A percentile compares a stretch with the other conserved stretches of the same genome.
Conservation (phyloP, 2,329 filamentous ascomycete genomes). For the Fusarium phyllophilum region DNA sequence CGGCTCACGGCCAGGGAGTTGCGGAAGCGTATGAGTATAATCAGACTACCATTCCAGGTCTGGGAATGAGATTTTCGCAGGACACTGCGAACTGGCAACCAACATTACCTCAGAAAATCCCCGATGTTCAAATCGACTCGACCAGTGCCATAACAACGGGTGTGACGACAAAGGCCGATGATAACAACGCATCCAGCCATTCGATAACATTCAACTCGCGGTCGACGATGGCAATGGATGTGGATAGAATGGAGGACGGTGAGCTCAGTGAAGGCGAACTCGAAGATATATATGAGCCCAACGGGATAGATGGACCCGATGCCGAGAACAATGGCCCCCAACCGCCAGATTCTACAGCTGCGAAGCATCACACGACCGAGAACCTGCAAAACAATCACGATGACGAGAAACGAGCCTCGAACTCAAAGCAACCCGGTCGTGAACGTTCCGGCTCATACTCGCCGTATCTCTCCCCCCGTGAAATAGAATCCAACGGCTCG, state of each 20-base stretch:
- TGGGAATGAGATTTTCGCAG: conserved; percentile 45
- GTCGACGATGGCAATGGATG: conserved; percentile 2
- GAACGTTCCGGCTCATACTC: conserved; percentile 65
- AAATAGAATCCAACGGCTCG: conserved; percentile 49
- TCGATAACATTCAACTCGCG: conserved; percentile 4
- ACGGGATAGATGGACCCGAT: conserved; percentile 14
- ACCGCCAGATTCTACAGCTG: background rate
- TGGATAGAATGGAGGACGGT: conserved; percentile 69
- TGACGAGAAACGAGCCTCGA: conserved; percentile 1
- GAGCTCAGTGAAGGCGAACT: conserved; percentile 78
- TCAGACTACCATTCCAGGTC: conserved; percentile 49
- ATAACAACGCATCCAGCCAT: background rate
- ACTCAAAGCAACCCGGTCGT: conserved; percentile 41
- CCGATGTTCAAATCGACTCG: background rate
- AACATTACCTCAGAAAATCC: conserved; percentile 11
- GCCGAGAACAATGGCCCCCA: background rate
- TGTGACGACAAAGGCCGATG: background rate
- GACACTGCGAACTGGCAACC: conserved; percentile 29
- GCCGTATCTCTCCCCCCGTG: conserved; percentile 61
- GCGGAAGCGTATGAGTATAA: conserved; percentile 41
- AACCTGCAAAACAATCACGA: background rate
- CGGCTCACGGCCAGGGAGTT: conserved; percentile 10
- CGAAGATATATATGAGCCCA: conserved; percentile 65
- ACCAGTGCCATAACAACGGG: background rate
- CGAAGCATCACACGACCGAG: background rate